These are phyloP conservation scores for Geranium rotundifolium DNA, from an alignment of 345 rosid species.

Conservation along the genomic window DNA sequence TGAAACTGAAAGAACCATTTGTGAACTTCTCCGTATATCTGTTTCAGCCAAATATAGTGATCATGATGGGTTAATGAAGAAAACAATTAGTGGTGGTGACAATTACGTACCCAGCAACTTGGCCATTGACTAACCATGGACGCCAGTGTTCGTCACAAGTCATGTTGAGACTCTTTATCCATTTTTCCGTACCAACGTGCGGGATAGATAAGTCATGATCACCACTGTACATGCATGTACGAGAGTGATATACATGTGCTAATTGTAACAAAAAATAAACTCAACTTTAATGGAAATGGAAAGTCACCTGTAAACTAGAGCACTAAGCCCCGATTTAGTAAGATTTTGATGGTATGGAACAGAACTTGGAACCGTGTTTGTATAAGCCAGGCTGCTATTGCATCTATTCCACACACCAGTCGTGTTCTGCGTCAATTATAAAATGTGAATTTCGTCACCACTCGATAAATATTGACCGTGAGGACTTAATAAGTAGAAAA, in stretches of 20 bases:
- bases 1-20: constrained; percentile 7
- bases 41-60: neutral
- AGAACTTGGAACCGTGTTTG: constrained; percentile 18
- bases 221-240: constrained; percentile 15
- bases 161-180: constrained; percentile 15
- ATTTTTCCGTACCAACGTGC: constrained; percentile 16
- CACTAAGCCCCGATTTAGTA: constrained; percentile 14
- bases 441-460: neutral
- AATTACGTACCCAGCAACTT: constrained; percentile 20
- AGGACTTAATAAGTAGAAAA: neutral
- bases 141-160: constrained; percentile 14
- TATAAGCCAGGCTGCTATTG: constrained; percentile 20
- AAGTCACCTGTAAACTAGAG: constrained; percentile 24
- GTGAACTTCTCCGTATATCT: constrained; percentile 19
- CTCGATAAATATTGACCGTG: too few relatives aligned
- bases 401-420: constrained; percentile 23
- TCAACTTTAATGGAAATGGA: neutral
- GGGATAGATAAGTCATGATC: constrained; percentile 24
- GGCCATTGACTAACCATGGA: constrained; percentile 21
- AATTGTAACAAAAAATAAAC: neutral
- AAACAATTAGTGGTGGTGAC: neutral
- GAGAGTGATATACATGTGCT: neutral
- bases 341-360: constrained; percentile 17
- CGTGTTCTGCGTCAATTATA: constrained; percentile 15
- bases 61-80: neutral